phyloP scores from a whole-genome alignment of 2,329 filamentous ascomycete genomes.

The Exophiala lecanii-corni region DNA sequence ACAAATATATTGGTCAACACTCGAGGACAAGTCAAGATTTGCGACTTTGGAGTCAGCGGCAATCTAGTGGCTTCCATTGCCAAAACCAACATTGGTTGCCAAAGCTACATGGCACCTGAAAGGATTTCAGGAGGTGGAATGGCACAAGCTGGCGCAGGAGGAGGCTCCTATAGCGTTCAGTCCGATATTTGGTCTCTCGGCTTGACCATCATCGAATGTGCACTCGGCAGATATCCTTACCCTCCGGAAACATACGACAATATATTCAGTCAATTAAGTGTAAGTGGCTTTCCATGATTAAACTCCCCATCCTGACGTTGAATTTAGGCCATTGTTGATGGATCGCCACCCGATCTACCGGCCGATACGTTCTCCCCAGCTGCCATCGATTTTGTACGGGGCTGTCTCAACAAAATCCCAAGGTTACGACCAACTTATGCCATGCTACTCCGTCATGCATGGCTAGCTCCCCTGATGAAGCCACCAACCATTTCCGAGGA shows the following conservation, averaged over 20 bases:
- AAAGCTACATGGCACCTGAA: conserved; percentile 99
- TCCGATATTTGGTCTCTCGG: conserved; percentile 97
- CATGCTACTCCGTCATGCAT: conserved; percentile 82
- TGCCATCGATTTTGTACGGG: conserved; percentile 80
- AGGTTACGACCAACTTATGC: conserved; percentile 90
- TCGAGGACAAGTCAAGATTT: conserved; percentile 90
- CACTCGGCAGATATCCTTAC: conserved; percentile 90
- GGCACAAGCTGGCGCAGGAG: conserved; percentile 63
- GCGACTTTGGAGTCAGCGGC: conserved; percentile 94
- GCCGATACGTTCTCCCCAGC: conserved; percentile 69
- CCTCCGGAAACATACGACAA: conserved; percentile 96
- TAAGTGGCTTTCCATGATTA: conserved; percentile 52
- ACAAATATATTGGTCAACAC: conserved; percentile 97
- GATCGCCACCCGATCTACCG: conserved; percentile 87
- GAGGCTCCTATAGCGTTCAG: conserved; percentile 93
- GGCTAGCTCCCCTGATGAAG: conserved; percentile 72
- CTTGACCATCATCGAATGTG: conserved; percentile 91
- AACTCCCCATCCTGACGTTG: background rate
- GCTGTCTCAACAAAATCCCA: conserved; percentile 88
- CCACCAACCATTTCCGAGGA: conserved; percentile 70
- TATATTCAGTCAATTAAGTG: conserved; percentile 94
- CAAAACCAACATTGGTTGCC: conserved; percentile 97
- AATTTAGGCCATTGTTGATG: conserved; percentile 86
- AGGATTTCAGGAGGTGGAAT: conserved; percentile 84
- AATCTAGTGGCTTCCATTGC: conserved; percentile 97